Conservation (phyloP, 352 stramenopile species). For the Phytophthora uliginosa region DNA sequence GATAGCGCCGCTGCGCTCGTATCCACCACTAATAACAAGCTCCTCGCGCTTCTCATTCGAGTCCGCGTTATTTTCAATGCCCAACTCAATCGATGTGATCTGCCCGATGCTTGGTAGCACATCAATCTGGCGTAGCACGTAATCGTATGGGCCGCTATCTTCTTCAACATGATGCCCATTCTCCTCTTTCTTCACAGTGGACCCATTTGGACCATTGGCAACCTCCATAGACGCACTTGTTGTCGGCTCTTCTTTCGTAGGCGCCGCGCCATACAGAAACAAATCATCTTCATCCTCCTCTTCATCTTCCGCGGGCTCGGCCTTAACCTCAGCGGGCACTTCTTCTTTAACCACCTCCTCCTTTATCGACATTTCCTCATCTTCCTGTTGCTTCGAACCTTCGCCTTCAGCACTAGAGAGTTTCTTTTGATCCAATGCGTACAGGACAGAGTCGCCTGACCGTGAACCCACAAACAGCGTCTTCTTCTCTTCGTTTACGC, state of each 20-base stretch:
- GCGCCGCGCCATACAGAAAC: conserved; percentile 73
- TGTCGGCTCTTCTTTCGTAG: conserved; percentile 35
- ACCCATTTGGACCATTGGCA: conserved; percentile 17
- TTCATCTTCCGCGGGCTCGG: conserved; percentile 34
- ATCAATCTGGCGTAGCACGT: conserved; percentile 73
- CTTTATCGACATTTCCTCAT: conserved; percentile 31
- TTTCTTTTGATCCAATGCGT: conserved; percentile 59
- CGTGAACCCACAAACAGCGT: conserved; percentile 87
- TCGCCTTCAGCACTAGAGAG: conserved; percentile 29
- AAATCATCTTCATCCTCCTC: conserved; percentile 84
- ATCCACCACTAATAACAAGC: conserved; percentile 82
- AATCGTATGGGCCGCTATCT: conserved; percentile 46
- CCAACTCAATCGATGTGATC: conserved; percentile 87
- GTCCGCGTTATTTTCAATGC: conserved; percentile 78
- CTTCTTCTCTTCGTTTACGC: conserved; percentile 65
- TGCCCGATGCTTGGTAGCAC: conserved; percentile 79
- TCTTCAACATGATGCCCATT: conserved; percentile 13
- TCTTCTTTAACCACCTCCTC: conserved; percentile 36
- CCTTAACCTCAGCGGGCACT: conserved; percentile 16
- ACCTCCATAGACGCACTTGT: neutral
- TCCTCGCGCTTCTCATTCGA: conserved; percentile 84
- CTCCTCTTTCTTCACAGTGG: conserved; percentile 27
- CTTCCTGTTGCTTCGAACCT: conserved; percentile 18
- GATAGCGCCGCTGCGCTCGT: conserved; percentile 66
- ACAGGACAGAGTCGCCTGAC: conserved; percentile 83